phyloP scores from a whole-genome alignment of 1,284 basidiomycete species.

The Vanrija humicola region DNA sequence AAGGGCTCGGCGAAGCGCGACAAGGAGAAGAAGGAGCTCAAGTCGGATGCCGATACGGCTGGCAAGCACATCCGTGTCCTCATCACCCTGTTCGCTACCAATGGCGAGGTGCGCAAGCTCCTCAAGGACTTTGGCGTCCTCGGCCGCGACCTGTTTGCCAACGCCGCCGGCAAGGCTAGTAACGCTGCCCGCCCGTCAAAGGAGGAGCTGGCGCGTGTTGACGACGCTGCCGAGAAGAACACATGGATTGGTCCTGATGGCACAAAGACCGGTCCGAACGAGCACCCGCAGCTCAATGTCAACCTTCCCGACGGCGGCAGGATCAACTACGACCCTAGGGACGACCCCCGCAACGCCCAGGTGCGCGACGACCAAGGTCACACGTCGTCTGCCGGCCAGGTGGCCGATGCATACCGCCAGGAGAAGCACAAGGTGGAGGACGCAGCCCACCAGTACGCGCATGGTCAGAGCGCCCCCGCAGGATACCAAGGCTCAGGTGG shows the following conservation, averaged over 20 bases:
- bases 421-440: constrained; percentile 45
- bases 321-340: constrained; percentile 51
- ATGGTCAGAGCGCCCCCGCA: too few relatives aligned
- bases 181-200: constrained; percentile 64
- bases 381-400: constrained; percentile 31
- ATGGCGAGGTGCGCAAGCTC: constrained; percentile 86
- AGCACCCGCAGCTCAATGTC: constrained; percentile 44
- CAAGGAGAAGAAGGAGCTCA: constrained; percentile 52
- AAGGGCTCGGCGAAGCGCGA: constrained; percentile 43
- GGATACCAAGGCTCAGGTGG: too few relatives aligned
- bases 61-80: constrained; percentile 81
- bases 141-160: constrained; percentile 80
- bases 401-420: constrained; percentile 41
- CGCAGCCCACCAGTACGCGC: constrained; percentile 44
- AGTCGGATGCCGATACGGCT: constrained; percentile 62
- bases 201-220: constrained; percentile 61
- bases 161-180: constrained; percentile 70
- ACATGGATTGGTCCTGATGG: constrained; percentile 53
- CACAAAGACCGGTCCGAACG: constrained; percentile 42
- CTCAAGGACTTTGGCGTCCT: constrained; percentile 74
- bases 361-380: constrained; percentile 45
- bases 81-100: constrained; percentile 75
- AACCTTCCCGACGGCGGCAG: constrained; percentile 45
- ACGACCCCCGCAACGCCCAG: constrained; percentile 36
- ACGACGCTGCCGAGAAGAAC: constrained; percentile 61